These are phyloP conservation scores for Wickerhamomyces sp. DNA, from an alignment of 1,139 yeast species.

Conservation along the genomic window DNA sequence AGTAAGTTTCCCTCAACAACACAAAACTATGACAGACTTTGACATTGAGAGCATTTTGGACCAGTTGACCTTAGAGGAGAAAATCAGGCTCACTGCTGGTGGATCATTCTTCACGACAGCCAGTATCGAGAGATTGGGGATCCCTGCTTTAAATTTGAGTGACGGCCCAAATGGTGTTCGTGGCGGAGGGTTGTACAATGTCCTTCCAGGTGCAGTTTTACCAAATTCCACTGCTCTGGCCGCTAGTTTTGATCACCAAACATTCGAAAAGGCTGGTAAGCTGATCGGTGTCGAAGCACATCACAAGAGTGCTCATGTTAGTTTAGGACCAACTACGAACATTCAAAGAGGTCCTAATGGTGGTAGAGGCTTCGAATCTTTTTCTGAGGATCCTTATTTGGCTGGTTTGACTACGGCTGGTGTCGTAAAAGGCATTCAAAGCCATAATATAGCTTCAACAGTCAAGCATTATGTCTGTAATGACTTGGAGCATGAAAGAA, in stretches of 20 bases:
- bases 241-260: conserved; percentile 30
- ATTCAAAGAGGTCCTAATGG: conserved; percentile 53
- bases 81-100: conserved; percentile 42
- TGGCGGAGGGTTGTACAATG: conserved; percentile 41
- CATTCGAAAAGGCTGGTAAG: conserved; percentile 37
- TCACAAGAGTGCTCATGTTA: conserved; percentile 49
- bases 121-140: conserved; percentile 31
- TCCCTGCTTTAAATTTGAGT: conserved; percentile 22
- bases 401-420: conserved; percentile 47
- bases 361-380: conserved; percentile 57
- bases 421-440: conserved; percentile 49
- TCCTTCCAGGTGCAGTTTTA: conserved; percentile 42
- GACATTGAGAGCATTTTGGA: conserved; percentile 40
- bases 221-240: conserved; percentile 37
- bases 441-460: conserved; percentile 45
- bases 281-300: conserved; percentile 44
- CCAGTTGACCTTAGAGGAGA: conserved; percentile 41
- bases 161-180: conserved; percentile 54
- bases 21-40: conserved; percentile 28
- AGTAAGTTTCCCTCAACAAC: too few species aligned
- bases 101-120: conserved; percentile 51
- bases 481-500: conserved; percentile 51
- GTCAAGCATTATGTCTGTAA: conserved; percentile 56
- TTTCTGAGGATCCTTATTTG: conserved; percentile 53
- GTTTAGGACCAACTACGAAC: conserved; percentile 51